These are phyloP conservation scores for Capsicum pubescens DNA, from an alignment of 257 asterid species.

Conservation along the genomic window DNA sequence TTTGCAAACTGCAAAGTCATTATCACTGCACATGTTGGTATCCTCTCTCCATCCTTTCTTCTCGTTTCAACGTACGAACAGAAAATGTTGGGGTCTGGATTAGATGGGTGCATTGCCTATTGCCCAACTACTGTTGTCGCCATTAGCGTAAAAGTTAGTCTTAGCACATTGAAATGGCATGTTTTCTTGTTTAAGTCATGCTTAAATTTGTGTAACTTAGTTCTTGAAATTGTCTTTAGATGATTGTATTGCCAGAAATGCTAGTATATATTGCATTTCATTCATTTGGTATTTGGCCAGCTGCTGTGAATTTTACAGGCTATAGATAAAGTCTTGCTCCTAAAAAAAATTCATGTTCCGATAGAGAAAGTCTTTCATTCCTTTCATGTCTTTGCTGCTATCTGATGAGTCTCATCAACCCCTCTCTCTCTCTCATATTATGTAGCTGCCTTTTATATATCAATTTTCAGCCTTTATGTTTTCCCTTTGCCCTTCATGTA, in stretches of 20 bases:
- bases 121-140: background rate
- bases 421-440: background rate
- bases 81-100: conserved; percentile 6
- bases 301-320: background rate
- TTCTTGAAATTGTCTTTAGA: conserved; percentile 1
- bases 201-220: background rate
- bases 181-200: background rate
- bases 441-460: background rate
- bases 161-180: background rate
- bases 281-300: background rate
- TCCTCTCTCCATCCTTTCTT: conserved; percentile 15
- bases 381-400: background rate
- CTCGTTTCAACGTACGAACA: background rate
- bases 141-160: background rate
- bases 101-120: background rate
- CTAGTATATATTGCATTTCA: background rate
- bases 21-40: background rate
- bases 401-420: conserved; percentile 14
- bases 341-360: background rate
- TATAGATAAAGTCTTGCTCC: background rate
- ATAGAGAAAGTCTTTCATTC: background rate
- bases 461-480: background rate
- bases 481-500: background rate
- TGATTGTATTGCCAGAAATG: background rate
- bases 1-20: conserved; percentile 9